Base-by-base conservation (phyloP, 1,284 basidiomycete species). In the Cryptococcus hybrid region DNA sequence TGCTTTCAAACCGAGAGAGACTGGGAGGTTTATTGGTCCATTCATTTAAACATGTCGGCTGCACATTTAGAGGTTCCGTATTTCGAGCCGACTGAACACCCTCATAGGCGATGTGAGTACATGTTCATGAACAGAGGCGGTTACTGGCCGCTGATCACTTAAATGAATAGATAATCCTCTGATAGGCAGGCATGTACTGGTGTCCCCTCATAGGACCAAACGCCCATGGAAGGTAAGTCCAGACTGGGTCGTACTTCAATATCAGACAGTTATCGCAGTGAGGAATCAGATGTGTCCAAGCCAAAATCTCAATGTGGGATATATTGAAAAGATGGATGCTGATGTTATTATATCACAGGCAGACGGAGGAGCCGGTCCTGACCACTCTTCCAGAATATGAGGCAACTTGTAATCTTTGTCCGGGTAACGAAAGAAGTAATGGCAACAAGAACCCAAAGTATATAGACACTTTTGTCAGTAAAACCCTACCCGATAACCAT, bases 371-470 rank as follows among this genome's bases (percentile, higher is more conserved):
- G 1, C 81, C 86, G 0, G 82, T 86, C 58, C 56, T 80, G 2
- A 65, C 78, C 5, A 70, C 77, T 40, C 80, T 89, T 2, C 89
- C 88, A 0, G 60, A 82, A 43, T 86, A 92, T 73, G 93, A 96
- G 68, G 81, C 84, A 4, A 78, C 82, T 43, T 98, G 94, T 73
- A 95, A 92, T 75, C 85, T 97, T 46, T 98, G 94, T 69, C 93
- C 94, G 0, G 87, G 92, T 13, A 96, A 97, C 73, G 70, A 77
- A 30, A 84, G 94, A n/a, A 86, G 88, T 0, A 86, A 86, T 5
- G 92, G 91, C 0, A 77, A 84, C 58, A 73, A 76, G 57, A 96
- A 93, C 70, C 86, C 85, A 2, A 62, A 78, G 11, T 97, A 93
- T 78, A 74, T 80, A 5, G 77, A 84, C 15, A 92, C 88, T 2